phyloP scores from a whole-genome alignment of 768 basidiomycete species.

The Sarcodon sp. region DNA sequence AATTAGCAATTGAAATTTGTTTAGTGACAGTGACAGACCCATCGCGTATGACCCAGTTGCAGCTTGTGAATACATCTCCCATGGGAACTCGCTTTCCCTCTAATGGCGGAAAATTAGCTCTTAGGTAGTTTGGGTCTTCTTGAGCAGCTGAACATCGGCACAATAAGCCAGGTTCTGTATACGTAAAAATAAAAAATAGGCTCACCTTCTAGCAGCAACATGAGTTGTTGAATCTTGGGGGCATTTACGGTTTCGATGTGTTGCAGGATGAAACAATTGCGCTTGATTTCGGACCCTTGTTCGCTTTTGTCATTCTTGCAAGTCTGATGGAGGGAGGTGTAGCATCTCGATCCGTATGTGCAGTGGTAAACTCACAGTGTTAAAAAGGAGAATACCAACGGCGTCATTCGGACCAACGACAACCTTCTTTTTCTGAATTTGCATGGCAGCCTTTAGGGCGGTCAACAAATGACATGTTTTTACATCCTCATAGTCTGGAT shows the following conservation, averaged over 20 bases:
- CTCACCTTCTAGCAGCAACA: conserved; percentile 67
- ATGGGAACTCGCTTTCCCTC: conserved; percentile 51
- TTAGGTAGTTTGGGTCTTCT: conserved; percentile 45
- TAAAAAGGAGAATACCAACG: conserved; percentile 86
- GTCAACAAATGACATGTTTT: conserved; percentile 67
- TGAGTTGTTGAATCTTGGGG: conserved; percentile 67
- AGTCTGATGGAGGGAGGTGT: conserved; percentile 9
- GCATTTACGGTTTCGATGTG: conserved; percentile 69
- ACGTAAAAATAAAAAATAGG: background rate
- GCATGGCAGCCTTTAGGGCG: conserved; percentile 73
- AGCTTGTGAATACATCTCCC: conserved; percentile 84
- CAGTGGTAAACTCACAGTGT: conserved; percentile 52
- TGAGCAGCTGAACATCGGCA: conserved; percentile 38
- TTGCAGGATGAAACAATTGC: conserved; percentile 61
- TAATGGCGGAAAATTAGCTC: conserved; percentile 51
- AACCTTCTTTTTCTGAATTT: conserved; percentile 85
- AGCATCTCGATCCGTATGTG: background rate
- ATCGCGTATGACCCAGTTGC: conserved; percentile 82
- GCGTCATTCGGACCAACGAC: conserved; percentile 80
- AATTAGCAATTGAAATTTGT: background rate
- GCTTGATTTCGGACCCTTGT: conserved; percentile 48
- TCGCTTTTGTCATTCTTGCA: conserved; percentile 24
- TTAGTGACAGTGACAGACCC: conserved; percentile 35
- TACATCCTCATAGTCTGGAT: conserved; percentile 48
- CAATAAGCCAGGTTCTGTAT: conserved; percentile 1